phyloP scores from a whole-genome alignment of 1,284 basidiomycete genomes.

The Lentinus polychrous region DNA sequence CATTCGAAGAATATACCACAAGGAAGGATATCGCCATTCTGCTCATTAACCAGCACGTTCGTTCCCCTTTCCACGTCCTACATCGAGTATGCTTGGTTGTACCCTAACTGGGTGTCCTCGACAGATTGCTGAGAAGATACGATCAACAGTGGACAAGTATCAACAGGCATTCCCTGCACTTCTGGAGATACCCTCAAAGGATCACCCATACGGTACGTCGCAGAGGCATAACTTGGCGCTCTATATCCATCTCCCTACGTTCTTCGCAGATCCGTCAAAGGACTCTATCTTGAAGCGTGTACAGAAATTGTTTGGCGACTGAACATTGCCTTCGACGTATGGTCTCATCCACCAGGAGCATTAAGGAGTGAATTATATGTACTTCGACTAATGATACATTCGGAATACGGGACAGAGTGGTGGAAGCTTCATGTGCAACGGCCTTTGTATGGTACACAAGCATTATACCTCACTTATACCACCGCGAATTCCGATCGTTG shows the following conservation, averaged over 20 bases:
- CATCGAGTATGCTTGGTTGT: not conserved
- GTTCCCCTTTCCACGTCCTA: constrained; percentile 19
- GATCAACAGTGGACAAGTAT: constrained; percentile 92
- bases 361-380: not conserved
- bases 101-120: not conserved
- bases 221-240: constrained; percentile 2
- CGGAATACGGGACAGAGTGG: not conserved
- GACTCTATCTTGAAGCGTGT: constrained; percentile 97
- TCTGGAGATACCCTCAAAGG: constrained; percentile 95
- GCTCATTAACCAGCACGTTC: constrained; percentile 93
- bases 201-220: constrained; percentile 79
- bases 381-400: not conserved
- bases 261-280: constrained; percentile 81
- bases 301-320: constrained; percentile 93
- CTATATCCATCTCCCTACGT: constrained; percentile 2
- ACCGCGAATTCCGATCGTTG: constrained; percentile 64
- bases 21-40: constrained; percentile 92
- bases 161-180: constrained; percentile 94
- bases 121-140: constrained; percentile 93
- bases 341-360: constrained; percentile 1
- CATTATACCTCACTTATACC: constrained; percentile 26
- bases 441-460: not conserved
- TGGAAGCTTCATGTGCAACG: not conserved
- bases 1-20: constrained; percentile 90
- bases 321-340: constrained; percentile 13